Conservation (phyloP, 768 basidiomycete genomes). For the Phaeotremella skinneri region DNA sequence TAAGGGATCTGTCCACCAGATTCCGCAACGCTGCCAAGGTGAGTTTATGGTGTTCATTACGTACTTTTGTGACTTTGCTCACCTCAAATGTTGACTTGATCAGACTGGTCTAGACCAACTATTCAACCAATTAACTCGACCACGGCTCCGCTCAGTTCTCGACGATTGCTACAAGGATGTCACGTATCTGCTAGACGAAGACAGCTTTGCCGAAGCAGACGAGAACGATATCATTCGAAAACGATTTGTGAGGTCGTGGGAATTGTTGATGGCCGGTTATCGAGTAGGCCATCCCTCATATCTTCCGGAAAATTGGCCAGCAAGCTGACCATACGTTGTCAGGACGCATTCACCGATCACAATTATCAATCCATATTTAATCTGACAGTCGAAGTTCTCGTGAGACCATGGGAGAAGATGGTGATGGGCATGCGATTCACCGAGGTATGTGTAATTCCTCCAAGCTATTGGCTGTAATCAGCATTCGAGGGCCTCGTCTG, state of each 20-base stretch:
- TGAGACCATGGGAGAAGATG: conserved; percentile 94
- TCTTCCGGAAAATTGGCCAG: background rate
- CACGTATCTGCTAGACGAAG: conserved; percentile 84
- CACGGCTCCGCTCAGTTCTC: conserved; percentile 76
- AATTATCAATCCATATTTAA: conserved; percentile 86
- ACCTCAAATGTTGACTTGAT: background rate
- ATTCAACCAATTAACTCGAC: conserved; percentile 90
- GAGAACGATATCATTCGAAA: conserved; percentile 82
- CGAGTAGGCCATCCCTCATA: conserved; percentile 62
- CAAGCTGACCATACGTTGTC: conserved; percentile 4
- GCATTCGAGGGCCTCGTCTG: conserved; percentile 5
- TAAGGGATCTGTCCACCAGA: conserved; percentile 53
- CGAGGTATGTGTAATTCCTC: conserved; percentile 61
- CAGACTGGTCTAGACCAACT: conserved; percentile 86
- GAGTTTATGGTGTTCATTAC: conserved; percentile 25
- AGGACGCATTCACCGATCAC: conserved; percentile 82
- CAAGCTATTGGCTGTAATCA: too few relatives aligned
- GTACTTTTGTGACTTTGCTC: background rate
- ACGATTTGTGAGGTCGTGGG: conserved; percentile 87
- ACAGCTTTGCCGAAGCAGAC: conserved; percentile 75
- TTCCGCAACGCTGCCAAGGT: conserved; percentile 75
- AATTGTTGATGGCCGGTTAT: conserved; percentile 77
- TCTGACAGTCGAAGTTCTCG: conserved; percentile 77
- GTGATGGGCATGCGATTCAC: conserved; percentile 76
- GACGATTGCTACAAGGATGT: conserved; percentile 87